Conservation (phyloP, 148 eudicot genomes). For the Rhododendron henanense region DNA sequence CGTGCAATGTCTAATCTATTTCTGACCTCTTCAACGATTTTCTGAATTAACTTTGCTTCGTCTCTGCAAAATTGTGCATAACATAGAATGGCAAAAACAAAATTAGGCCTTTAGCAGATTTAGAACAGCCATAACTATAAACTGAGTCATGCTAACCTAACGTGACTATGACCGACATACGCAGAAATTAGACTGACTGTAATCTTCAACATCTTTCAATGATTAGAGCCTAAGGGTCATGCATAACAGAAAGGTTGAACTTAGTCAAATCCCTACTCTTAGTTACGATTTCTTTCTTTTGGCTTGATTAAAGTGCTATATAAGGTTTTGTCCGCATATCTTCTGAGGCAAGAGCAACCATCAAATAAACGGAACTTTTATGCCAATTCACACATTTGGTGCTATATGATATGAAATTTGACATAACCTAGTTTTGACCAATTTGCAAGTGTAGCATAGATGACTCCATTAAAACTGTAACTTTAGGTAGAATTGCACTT, state of each 20-base stretch:
- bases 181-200: not conserved
- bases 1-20: not conserved
- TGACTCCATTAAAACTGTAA: not conserved
- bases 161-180: not conserved
- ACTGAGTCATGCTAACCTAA: not conserved
- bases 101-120: not conserved
- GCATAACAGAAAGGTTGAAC: not conserved
- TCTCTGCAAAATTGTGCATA: not conserved
- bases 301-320: not conserved
- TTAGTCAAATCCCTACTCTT: not conserved
- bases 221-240: not conserved
- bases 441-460: not conserved
- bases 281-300: not conserved
- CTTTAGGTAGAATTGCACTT: not conserved
- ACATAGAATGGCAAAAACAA: not conserved
- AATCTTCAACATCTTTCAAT: not conserved
- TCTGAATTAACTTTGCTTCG: not conserved
- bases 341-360: not conserved
- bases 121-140: not conserved
- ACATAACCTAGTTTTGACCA: not conserved
- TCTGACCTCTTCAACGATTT: not conserved
- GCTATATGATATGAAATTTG: not conserved
- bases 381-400: not conserved
- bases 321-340: not conserved
- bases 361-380: not conserved